A percentile compares a stretch with the other conserved stretches of the same genome.
Evolutionary conservation across 2,329 filamentous ascomycete genomes (phyloP).

Genomic region (Talaromyces sp.): DNA sequence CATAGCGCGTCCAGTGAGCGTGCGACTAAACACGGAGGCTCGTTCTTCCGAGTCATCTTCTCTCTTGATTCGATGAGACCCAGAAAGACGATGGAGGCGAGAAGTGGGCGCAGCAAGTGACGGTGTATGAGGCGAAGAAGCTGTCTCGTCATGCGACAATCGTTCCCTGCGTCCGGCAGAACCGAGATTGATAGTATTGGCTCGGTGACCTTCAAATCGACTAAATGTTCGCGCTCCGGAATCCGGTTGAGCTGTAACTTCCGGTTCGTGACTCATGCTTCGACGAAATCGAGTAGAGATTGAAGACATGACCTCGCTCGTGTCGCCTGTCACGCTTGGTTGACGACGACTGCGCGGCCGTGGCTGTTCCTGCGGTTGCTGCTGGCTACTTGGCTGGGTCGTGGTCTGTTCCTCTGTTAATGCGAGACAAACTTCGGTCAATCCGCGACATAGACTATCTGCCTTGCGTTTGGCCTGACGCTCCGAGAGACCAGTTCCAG

Average conservation of each 20-base stretch:
- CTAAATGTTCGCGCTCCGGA: constrained; percentile 31
- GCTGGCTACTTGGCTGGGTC: constrained; percentile 22
- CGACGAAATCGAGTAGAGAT: constrained; percentile 36
- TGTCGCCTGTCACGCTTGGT: constrained; percentile 17
- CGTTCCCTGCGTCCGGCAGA: constrained; percentile 21
- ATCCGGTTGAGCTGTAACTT: constrained; percentile 29
- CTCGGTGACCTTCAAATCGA: constrained; percentile 43
- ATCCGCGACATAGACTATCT: constrained; percentile 85
- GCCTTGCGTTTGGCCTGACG: constrained; percentile 85
- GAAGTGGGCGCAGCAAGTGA: constrained; percentile 33
- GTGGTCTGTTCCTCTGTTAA: constrained; percentile 61
- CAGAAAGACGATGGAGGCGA: constrained; percentile 43
- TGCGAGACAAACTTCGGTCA: constrained; percentile 89
- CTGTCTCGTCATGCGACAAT: constrained; percentile 31
- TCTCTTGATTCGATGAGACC: constrained; percentile 39
- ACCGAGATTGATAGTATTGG: constrained; percentile 35
- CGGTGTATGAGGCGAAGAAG: constrained; percentile 30
- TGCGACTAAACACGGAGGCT: constrained; percentile 34
- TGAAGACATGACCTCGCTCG: constrained; percentile 30
- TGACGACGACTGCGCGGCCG: constrained; percentile 26
- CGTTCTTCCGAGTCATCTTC: constrained; percentile 35
- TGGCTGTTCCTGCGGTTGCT: constrained; percentile 25
- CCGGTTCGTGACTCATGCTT: constrained; percentile 41
- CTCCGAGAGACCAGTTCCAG: constrained; percentile 59
- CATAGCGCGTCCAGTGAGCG: constrained; percentile 43